Conservation (phyloP, 148 eudicot genomes). For the Chenopodium suecicum region DNA sequence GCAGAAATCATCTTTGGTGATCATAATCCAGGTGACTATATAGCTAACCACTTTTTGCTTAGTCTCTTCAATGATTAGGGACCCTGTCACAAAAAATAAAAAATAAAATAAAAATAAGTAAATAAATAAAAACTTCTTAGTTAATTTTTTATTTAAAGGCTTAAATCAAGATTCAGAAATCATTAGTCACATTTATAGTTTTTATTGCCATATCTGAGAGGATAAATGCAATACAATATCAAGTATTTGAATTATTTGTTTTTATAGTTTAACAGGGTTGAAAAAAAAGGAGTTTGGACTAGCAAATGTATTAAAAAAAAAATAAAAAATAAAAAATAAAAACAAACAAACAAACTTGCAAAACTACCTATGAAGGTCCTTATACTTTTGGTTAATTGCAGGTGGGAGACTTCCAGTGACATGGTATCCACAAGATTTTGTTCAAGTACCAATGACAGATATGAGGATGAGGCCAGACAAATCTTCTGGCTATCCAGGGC, state of each 20-base stretch:
- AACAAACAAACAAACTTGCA: neutral
- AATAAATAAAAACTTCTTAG: no score
- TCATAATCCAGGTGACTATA: slow-evolving; percentile 51
- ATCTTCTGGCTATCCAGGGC: slow-evolving; percentile 72
- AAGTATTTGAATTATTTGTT: no score
- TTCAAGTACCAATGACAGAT: slow-evolving; percentile 69
- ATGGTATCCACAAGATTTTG: slow-evolving; percentile 73
- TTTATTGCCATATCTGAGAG: no score
- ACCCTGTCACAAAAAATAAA: no score
- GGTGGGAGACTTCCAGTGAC: slow-evolving; percentile 76
- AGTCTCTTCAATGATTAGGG: neutral
- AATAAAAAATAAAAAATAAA: no score
- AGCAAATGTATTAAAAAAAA: neutral
- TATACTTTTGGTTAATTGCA: slow-evolving; percentile 20
- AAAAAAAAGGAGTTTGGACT: neutral
- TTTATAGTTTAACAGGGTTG: no score
- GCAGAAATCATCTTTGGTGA: slow-evolving; percentile 58
- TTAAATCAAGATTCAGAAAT: no score
- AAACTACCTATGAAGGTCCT: neutral
- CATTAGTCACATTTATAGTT: no score
- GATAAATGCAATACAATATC: no score
- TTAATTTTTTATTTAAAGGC: no score
- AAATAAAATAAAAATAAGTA: no score
- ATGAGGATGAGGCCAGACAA: slow-evolving; percentile 78
- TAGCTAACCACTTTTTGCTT: neutral